Base-by-base conservation (phyloP, 768 basidiomycete genomes). In the Leccinellum albellum region DNA sequence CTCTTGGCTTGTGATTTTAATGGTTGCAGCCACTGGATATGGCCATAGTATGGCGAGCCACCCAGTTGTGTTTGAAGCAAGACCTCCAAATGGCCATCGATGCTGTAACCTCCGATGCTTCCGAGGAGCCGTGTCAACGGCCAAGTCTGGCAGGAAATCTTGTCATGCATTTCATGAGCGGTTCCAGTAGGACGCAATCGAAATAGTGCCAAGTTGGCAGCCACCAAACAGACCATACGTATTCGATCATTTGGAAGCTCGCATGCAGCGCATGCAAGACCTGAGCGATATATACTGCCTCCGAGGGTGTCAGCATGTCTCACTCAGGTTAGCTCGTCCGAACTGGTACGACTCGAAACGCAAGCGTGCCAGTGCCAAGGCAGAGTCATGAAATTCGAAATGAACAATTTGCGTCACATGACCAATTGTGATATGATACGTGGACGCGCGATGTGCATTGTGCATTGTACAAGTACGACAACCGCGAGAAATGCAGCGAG, bases 131-230 rank as follows among this genome's bases (percentile, higher is more conserved):
- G 85, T 1, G 89, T 87, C 54, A 94, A 75, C 13, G 93, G 92
- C 87, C 89, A 95, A 24, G 87, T 83, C 89, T 94, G 56, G 9
- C 23, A 26, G n/a, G 8, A 45, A 26, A 10, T n/a, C n/a, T n/a
- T n/a, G n/a, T n/a, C n/a, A n/a, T n/a, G n/a, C n/a, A n/a, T n/a
- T 95, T 95, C 96, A 98, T 8, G 94, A 92, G 40, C 93, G 82
- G 67, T 94, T 94, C 95, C 95, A 98, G 73, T 98, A 95, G n/a
- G 98, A 83, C 0, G 92, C 89, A 45, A 94, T 87, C 2, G 92
- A 90, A 47, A 94, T 78, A 10, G 82, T 84, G 14, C 93, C 94
- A 13, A 81, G 33, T 94, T 94, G 97, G 44, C 81, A n/a, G n/a
- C n/a, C n/a, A 82, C 81, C 12, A 96, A 91, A 64, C 90, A 94